These are phyloP conservation scores for Kappamyces sp. DNA, from an alignment of 192 early-diverging fungal species.

Conservation along the genomic window DNA sequence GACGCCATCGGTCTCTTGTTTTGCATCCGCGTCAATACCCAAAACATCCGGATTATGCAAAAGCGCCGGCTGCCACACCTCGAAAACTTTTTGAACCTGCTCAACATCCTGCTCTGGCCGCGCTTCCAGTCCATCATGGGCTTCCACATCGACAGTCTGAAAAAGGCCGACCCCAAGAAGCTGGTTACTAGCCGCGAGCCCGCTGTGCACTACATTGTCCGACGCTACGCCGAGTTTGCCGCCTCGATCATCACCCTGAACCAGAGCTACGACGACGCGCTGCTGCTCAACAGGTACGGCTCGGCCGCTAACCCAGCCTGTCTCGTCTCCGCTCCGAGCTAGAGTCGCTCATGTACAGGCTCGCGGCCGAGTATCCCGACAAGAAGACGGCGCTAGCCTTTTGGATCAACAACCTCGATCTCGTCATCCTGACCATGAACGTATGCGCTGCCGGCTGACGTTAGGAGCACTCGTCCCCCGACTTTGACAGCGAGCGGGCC, in stretches of 20 bases:
- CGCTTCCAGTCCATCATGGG: conserved; percentile 71
- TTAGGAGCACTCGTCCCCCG: conserved; percentile 39
- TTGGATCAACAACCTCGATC: conserved; percentile 93
- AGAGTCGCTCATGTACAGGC: conserved; percentile 65
- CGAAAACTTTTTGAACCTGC: conserved; percentile 80
- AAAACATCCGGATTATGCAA: conserved; percentile 76
- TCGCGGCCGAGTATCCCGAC: conserved; percentile 68
- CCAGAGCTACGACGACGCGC: conserved; percentile 78
- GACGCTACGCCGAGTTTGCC: conserved; percentile 90
- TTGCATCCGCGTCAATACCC: conserved; percentile 82
- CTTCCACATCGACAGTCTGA: conserved; percentile 86
- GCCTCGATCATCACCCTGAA: conserved; percentile 87
- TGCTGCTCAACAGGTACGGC: conserved; percentile 66
- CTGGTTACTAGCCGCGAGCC: conserved; percentile 59
- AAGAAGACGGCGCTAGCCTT: conserved; percentile 68
- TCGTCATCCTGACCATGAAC: conserved; percentile 72
- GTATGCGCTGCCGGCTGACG: conserved; percentile 31
- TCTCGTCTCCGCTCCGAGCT: conserved; percentile 69
- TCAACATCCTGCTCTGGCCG: conserved; percentile 94
- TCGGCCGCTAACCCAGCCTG: conserved; percentile 39
- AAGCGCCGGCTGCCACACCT: conserved; percentile 69
- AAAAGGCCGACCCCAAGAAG: conserved; percentile 62
- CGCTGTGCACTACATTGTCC: conserved; percentile 75
- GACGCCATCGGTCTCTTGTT: conserved; percentile 89
- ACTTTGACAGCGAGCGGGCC: conserved; percentile 43